phyloP scores from a whole-genome alignment of 75 land plant species.

The Gnetum montanum region DNA sequence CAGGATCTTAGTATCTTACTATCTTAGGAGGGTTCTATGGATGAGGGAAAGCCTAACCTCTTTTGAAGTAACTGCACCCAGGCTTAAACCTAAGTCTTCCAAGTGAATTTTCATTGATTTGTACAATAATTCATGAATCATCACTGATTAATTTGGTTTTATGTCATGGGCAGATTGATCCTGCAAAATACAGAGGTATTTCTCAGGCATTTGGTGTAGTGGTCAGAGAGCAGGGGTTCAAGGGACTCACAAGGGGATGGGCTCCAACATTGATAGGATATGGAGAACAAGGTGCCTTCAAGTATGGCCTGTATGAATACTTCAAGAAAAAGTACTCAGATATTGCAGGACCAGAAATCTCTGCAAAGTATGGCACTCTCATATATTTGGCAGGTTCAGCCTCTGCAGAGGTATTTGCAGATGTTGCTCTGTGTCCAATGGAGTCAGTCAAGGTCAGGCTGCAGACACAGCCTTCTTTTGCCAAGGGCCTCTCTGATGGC shows the following conservation, averaged over 20 bases:
- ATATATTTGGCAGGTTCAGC: constrained; percentile 38
- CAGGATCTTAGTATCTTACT: too few species aligned
- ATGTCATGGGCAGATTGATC: constrained; percentile 46
- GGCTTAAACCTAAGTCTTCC: too few species aligned
- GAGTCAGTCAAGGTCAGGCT: constrained; percentile 41
- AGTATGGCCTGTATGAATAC: constrained; percentile 37
- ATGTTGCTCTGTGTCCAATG: constrained; percentile 33
- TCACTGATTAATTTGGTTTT: too few species aligned
- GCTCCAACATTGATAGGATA: constrained; percentile 34
- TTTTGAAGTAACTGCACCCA: too few species aligned
- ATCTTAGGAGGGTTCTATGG: too few species aligned
- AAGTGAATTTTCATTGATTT: too few species aligned
- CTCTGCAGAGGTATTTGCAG: constrained; percentile 39
- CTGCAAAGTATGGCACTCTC: constrained; percentile 33
- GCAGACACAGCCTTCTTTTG: constrained; percentile 33
- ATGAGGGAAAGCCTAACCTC: too few species aligned
- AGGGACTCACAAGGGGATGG: constrained; percentile 26
- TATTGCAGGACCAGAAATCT: constrained; percentile 27
- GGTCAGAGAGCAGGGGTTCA: constrained; percentile 19
- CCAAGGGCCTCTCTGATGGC: constrained; percentile 28
- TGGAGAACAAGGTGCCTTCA: constrained; percentile 33
- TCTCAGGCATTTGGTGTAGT: constrained; percentile 10
- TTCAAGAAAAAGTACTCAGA: constrained; percentile 42
- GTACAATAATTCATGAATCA: too few species aligned
- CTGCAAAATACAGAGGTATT: constrained; percentile 25